phyloP scores from a whole-genome alignment of 192 early-diverging fungal genomes.

The Rhizophagus sp. region DNA sequence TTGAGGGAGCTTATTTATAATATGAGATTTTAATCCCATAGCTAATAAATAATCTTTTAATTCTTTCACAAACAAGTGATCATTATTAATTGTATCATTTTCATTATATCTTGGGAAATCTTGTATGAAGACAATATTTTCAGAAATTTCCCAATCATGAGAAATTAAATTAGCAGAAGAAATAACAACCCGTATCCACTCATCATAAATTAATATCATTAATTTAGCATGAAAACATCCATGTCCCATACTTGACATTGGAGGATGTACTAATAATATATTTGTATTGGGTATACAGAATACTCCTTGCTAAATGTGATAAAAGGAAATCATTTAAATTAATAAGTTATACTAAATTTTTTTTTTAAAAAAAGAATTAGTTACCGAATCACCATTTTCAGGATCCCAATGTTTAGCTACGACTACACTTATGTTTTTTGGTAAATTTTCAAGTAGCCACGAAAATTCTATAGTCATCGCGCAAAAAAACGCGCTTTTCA shows the following conservation, averaged over 20 bases:
- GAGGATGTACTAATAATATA: constrained; percentile 48
- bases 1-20: constrained; percentile 38
- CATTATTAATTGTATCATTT: neutral
- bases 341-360: neutral
- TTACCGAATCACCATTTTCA: constrained; percentile 26
- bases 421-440: constrained; percentile 36
- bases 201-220: constrained; percentile 57
- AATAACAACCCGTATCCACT: constrained; percentile 53
- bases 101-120: constrained; percentile 43
- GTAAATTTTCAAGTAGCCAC: constrained; percentile 50
- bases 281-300: constrained; percentile 28
- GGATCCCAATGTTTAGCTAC: constrained; percentile 45
- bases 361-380: neutral
- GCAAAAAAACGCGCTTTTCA: constrained; percentile 52
- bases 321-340: neutral
- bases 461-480: constrained; percentile 53
- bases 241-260: constrained; percentile 35
- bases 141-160: constrained; percentile 54
- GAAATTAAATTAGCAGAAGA: constrained; percentile 35
- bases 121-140: constrained; percentile 64
- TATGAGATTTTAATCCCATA: constrained; percentile 49
- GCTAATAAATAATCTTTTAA: constrained; percentile 42
- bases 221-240: constrained; percentile 64
- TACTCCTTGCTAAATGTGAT: constrained; percentile 28
- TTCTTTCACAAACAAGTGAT: constrained; percentile 42